Base-by-base conservation (phyloP, 1,284 basidiomycete genomes). In the Tausonia pullulans region DNA sequence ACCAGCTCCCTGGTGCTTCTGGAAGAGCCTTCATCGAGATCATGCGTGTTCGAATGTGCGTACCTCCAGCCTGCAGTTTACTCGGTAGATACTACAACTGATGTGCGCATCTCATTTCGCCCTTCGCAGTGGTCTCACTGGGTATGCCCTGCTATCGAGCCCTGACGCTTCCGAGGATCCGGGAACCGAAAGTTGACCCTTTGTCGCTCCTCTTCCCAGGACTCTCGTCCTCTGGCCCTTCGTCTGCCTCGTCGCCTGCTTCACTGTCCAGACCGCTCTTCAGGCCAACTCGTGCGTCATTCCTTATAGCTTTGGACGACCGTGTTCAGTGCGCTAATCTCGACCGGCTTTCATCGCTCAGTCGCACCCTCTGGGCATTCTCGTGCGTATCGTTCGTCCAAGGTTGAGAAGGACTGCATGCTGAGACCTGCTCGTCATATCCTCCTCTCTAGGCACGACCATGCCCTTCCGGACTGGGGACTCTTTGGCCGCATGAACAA, bases 361-460 rank as follows among this genome's bases (percentile, higher is more conserved):
- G 27, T 27, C 83, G 92, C 58, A 88, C 90, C 0, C 79, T 94
- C 54, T 95, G 90, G 71, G 93, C 93, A 4, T 90, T 97, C 78
- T 88, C 87, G 72, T 87, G 90, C 65, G 77, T 69, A 40, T 45
- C 48, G 40, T 54, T 7, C 59, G 10, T 51, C 44, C 44, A 14
- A 53, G 27, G 27, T 27, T 27, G 27, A 62, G 48, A 51, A 48
- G 8, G 53, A 5, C 43, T 48, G 48, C 41, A 16, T 51, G 13
- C 43, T 53, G 39, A 43, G 52, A 49, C 52, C 44, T 56, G 16
- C 10, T 11, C 52, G 13, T 9, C 11, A 9, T 16, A 27, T 27
- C 27, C 5, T 40, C 50, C 46, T 43, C 43, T 45, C n/a, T 60
- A 69, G 68, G 16, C 70, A 73, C 58, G 74, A 75, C 62, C 71